Percentiles rank a stretch among this genome's conserved stretches.
Evolutionary conservation across 495 filamentous ascomycete species (phyloP).

Genomic region (Chaetomium cochliodes): DNA sequence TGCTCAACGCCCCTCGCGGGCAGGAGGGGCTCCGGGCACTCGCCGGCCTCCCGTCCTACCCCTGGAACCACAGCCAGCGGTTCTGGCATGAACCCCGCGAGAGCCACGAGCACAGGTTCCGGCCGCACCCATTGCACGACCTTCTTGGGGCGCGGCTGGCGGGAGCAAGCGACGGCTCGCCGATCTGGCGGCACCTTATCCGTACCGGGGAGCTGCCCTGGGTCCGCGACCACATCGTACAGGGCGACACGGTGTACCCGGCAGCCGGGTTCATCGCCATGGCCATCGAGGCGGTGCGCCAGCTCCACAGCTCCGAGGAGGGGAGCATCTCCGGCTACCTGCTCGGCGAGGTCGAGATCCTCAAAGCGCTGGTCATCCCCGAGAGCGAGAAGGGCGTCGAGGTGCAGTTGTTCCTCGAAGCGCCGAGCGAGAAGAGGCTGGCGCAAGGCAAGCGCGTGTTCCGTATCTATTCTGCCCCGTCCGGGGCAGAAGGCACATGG

Average conservation of each 20-base stretch:
- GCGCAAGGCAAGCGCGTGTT: too few relatives aligned
- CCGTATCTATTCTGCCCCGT: too few relatives aligned
- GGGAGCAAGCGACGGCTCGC: background rate
- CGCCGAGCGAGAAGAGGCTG: too few relatives aligned
- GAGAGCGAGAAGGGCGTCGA: too few relatives aligned
- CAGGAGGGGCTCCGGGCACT: too few relatives aligned
- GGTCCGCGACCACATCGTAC: background rate
- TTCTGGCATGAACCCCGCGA: background rate
- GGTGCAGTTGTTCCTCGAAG: too few relatives aligned
- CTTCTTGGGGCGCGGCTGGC: background rate
- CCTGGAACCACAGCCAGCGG: background rate
- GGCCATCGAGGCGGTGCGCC: slow-evolving; percentile 1
- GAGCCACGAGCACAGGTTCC: background rate
- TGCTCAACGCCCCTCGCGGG: too few relatives aligned
- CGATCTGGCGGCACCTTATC: background rate
- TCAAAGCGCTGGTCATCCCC: too few relatives aligned
- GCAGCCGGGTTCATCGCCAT: background rate
- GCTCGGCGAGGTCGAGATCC: too few relatives aligned
- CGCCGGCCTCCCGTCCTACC: background rate
- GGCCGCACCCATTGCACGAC: background rate
- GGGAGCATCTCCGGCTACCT: too few relatives aligned
- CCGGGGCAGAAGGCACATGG: too few relatives aligned
- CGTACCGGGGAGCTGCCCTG: background rate
- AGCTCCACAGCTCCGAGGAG: too few relatives aligned
- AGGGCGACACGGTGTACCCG: background rate